phyloP scores from a whole-genome alignment of 2,329 filamentous ascomycete species.

The Calonectria pauciramosa region DNA sequence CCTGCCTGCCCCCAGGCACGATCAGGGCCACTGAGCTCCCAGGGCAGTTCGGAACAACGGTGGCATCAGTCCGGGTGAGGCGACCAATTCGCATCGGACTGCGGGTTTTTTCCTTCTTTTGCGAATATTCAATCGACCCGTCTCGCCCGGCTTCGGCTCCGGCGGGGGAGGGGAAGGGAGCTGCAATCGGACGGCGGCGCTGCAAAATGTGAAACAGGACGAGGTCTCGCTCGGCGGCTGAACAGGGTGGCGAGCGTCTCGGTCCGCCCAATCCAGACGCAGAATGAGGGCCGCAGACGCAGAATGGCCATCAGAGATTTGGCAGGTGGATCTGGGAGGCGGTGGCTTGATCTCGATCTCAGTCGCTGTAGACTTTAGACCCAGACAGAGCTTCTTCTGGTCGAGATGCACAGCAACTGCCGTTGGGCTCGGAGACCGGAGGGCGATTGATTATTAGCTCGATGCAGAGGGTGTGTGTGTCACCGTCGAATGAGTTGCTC shows the following conservation, averaged over 20 bases:
- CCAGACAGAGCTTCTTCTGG: slow-evolving; percentile 20
- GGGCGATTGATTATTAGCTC: slow-evolving; percentile 13
- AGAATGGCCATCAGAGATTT: slow-evolving; percentile 35
- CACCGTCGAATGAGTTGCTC: neutral
- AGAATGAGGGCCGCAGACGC: neutral
- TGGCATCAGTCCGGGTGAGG: neutral
- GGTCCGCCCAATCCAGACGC: neutral
- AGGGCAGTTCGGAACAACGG: neutral
- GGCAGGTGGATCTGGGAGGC: slow-evolving; percentile 38
- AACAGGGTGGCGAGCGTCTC: neutral
- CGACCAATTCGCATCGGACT: neutral
- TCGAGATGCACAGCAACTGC: slow-evolving; percentile 32
- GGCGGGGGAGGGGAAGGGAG: slow-evolving; percentile 2
- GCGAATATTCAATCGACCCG: neutral
- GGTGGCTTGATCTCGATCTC: slow-evolving; percentile 43
- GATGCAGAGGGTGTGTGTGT: slow-evolving; percentile 13
- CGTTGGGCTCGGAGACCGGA: neutral
- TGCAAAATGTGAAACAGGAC: slow-evolving; percentile 11
- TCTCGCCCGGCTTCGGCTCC: slow-evolving; percentile 27
- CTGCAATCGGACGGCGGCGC: slow-evolving; percentile 5
- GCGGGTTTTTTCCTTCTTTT: neutral
- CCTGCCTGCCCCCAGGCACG: neutral
- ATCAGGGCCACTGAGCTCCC: neutral
- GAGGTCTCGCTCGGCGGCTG: neutral
- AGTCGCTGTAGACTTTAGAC: neutral